Base-by-base conservation (phyloP, 78 protist genomes). In the Trichosphaerium sp. region DNA sequence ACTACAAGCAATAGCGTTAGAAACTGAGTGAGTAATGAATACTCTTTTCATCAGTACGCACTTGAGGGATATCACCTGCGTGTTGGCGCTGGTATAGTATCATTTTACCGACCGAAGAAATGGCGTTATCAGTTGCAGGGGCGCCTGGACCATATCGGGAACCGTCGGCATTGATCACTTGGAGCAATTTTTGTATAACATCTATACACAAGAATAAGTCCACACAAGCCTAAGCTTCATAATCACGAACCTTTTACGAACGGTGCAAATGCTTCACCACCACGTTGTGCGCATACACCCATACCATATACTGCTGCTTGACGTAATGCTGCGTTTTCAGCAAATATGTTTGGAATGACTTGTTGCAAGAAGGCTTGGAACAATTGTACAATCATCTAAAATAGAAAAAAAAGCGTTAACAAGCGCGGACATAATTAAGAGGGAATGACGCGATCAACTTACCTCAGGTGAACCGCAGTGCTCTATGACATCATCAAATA, bases 261-360 rank as follows among this genome's bases (percentile, higher is more conserved):
- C 43, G 67, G 65, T 0, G 23, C 38, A 28, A 71, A 79, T 4
- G 54, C 41, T n/a, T 65, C 64, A 26, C 77, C 80, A n/a, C 78
- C 87, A 43, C 25, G 39, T 75, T 71, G 61, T 12, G 88, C 90
- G 31, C 71, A 57, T 18, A 68, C 44, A 25, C 88, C 95, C 10
- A 86, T 21, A 39, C 92, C 95, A 48, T 69, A 87, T 2, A 56
- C 85, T n/a, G 92, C 76, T 15, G 90, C 81, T 54, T 90, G 95
- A 1, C 75, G 63, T 40, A 84, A 75, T 2, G 78, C 40, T 14
- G 78, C 54, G 41, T 54, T 43, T 18, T 43, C 38, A 43, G 31
- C 40, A n/a, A 43, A 7, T n/a, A 15, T 18, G 34, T 12, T 3
- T 1, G 25, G 31, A 35, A 34, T 15, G 26, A 66, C 11, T 38